A percentile compares a stretch with the other conserved stretches of the same genome.
These are phyloP conservation scores for Termitomyces sp. DNA, from an alignment of 768 basidiomycete genomes.

Conservation along the genomic window DNA sequence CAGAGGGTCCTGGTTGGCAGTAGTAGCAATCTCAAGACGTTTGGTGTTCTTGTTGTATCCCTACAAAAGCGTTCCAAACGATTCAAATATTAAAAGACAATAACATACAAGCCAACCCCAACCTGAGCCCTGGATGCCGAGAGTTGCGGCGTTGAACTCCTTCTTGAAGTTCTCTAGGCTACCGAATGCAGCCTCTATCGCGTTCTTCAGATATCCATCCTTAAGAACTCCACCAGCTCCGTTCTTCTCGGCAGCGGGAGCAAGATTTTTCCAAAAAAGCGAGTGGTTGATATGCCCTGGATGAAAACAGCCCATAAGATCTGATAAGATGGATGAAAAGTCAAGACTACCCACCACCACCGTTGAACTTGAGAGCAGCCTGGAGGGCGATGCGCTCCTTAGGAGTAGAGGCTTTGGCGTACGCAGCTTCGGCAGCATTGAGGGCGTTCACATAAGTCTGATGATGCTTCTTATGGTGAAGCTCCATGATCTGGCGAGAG, in stretches of 20 bases:
- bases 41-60: slow-evolving; percentile 63
- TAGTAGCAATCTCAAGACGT: slow-evolving; percentile 82
- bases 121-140: slow-evolving; percentile 86
- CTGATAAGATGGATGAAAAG: background rate
- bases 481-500: slow-evolving; percentile 83
- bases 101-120: slow-evolving; percentile 91
- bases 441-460: slow-evolving; percentile 90
- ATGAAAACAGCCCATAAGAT: slow-evolving; percentile 10
- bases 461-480: slow-evolving; percentile 94
- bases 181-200: slow-evolving; percentile 61
- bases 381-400: slow-evolving; percentile 84
- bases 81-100: background rate
- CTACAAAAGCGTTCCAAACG: slow-evolving; percentile 24
- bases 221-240: slow-evolving; percentile 55
- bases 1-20: slow-evolving; percentile 93
- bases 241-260: slow-evolving; percentile 61
- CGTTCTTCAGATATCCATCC: slow-evolving; percentile 58
- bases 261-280: slow-evolving; percentile 4
- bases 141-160: slow-evolving; percentile 80
- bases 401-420: slow-evolving; percentile 57
- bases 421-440: slow-evolving; percentile 80
- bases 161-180: slow-evolving; percentile 64
- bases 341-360: slow-evolving; percentile 63
- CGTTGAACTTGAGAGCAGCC: slow-evolving; percentile 91
- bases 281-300: slow-evolving; percentile 4